phyloP scores from a whole-genome alignment of 805 yeast genomes.

The Ogataea corticis region DNA sequence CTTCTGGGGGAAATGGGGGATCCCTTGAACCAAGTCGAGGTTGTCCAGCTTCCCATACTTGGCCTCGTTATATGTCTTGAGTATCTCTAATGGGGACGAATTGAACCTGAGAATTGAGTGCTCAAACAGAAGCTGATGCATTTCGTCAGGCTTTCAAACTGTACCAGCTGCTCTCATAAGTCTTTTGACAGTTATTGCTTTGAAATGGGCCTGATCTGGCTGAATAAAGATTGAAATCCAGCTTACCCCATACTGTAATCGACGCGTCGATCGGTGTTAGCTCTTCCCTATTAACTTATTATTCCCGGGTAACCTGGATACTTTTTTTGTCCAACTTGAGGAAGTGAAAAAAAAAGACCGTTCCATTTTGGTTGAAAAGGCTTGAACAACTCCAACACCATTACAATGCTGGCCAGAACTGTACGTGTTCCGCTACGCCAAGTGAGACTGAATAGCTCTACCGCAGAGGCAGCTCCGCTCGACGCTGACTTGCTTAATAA shows the following conservation, averaged over 20 bases:
- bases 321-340: not conserved
- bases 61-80: conserved; percentile 28
- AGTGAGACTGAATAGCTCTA: not conserved
- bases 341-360: not conserved
- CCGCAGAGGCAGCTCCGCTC: not conserved
- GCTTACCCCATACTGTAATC: not conserved
- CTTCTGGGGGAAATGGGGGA: conserved; percentile 41
- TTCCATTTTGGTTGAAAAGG: not conserved
- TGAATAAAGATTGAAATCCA: no score
- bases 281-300: not conserved
- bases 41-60: conserved; percentile 24
- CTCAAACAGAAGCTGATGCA: conserved; percentile 29
- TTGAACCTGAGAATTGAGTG: conserved; percentile 14
- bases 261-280: not conserved
- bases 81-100: conserved; percentile 17
- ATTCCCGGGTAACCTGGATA: not conserved
- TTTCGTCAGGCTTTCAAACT: not conserved
- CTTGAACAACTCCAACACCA: not conserved
- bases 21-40: conserved; percentile 16
- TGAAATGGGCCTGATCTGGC: no score
- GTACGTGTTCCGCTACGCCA: not conserved
- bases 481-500: conserved; percentile 5
- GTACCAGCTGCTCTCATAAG: not conserved
- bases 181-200: no score
- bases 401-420: conserved; percentile 2